Base-by-base conservation (phyloP, 306 rosid species). In the Casuarina cunninghamiana region DNA sequence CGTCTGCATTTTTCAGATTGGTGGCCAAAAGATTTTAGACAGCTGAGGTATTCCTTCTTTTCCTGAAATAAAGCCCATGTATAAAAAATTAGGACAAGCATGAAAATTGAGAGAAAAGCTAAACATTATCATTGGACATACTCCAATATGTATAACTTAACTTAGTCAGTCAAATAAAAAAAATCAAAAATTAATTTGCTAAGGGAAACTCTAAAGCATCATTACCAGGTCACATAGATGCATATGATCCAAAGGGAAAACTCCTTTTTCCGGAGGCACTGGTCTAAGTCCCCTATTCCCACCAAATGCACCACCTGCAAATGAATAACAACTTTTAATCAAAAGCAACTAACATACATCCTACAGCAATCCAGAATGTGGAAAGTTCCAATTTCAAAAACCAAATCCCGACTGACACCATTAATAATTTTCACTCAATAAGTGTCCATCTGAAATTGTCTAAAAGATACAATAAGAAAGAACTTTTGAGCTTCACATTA, bases 251-350 rank as follows among this genome's bases (percentile, higher is more conserved):
- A 95, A 90, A 70, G 98, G 98, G 79, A 92, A 95, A 74, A 95
- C 83, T 72, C 98, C 98, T 86, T 95, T 95, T 79, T 95, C 97
- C 2, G 98, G 98, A 80, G 97, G 98, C 67, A 95, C 89, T 2
- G 98, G 97, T 42, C 96, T 86, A 70, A 89, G 81, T 55, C 98
- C 99, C 80, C 99, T 86, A 78, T 88, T 93, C 45, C 99, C 99
- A 51, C 98, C 98, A 88, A 95, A 95, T 26, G 98, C 96, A 70
- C 97, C 98, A 50, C 99, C 97, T 95, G 62, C 81, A 53, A 68
- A 50, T 85, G 53, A 76, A 37, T 53, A 67, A 9, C 57, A 26
- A 55, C 32, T 49, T 72, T 50, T 6, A 16, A 32, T 11, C 15
- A 2, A 35, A 75, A 39, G 53, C 10, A 71, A 42, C 9, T 10